These are phyloP conservation scores for Hymenotorrendiella dingleyae DNA, from an alignment of 2,329 filamentous ascomycete species.

Conservation along the genomic window DNA sequence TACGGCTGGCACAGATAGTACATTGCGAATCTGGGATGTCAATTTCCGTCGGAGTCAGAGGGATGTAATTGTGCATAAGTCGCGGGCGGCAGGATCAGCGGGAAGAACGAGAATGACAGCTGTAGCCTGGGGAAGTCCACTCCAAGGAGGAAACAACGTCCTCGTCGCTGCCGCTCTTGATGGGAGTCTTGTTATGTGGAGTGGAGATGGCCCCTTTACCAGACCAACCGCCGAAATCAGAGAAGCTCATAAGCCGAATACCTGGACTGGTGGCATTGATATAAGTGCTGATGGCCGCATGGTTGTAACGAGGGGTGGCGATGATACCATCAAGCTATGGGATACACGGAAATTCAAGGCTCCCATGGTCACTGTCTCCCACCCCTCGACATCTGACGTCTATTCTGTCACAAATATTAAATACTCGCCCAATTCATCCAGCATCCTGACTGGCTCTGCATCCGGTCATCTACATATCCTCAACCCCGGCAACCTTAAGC, in stretches of 20 bases:
- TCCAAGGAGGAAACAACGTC: slow-evolving; percentile 71
- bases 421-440: slow-evolving; percentile 79
- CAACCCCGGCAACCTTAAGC: slow-evolving; percentile 81
- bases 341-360: slow-evolving; percentile 93
- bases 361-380: slow-evolving; percentile 72
- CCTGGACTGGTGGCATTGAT: slow-evolving; percentile 89
- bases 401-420: slow-evolving; percentile 82
- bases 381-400: slow-evolving; percentile 75
- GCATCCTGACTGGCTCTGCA: slow-evolving; percentile 82
- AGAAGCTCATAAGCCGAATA: slow-evolving; percentile 74
- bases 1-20: slow-evolving; percentile 92
- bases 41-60: slow-evolving; percentile 87
- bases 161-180: slow-evolving; percentile 81
- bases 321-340: slow-evolving; percentile 93
- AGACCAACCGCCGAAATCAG: slow-evolving; percentile 77
- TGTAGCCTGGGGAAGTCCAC: slow-evolving; percentile 74
- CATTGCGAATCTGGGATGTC: slow-evolving; percentile 92
- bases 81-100: slow-evolving; percentile 77
- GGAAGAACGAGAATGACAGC: slow-evolving; percentile 92
- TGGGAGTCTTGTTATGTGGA: slow-evolving; percentile 87
- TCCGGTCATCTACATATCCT: slow-evolving; percentile 86
- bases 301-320: slow-evolving; percentile 84
- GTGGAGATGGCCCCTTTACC: slow-evolving; percentile 78
- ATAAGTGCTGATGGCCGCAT: slow-evolving; percentile 87
- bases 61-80: slow-evolving; percentile 94